Base-by-base conservation (phyloP, 2,329 filamentous ascomycete species). In the Talaromyces sp. region DNA sequence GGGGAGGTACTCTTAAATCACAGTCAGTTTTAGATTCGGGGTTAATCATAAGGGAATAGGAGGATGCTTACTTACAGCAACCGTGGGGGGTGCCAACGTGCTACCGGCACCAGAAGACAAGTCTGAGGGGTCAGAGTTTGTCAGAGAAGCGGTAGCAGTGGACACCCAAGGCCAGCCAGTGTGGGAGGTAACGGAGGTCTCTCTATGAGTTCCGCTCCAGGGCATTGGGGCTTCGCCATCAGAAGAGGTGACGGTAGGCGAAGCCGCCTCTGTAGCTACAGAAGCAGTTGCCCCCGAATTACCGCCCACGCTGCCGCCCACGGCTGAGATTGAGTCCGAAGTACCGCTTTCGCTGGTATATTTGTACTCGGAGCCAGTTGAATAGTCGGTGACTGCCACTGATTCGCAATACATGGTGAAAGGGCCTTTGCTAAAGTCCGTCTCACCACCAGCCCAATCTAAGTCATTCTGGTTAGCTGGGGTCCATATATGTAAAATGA, bases 391-490 rank as follows among this genome's bases (percentile, higher is more conserved):
- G 48, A 96, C 85, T 58, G 83, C 80, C 66, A 97, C 76, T 31
- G 84, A 89, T 74, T 88, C 84, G 70, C 97, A 87, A 58, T 84
- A 79, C 92, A 97, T 97, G 64, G 82, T 86, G 78, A 89, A 99
- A 0, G 94, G 94, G 0, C 90, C 93, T 64, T 87, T 70, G 60
- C 83, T 82, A 78, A 94, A 99, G 77, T 97, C 86, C 54, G 91
- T 96, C 54, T 85, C 83, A 14, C 94, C 94, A 59, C 88, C 85
- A 60, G 94, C 90, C 94, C 94, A 99, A 65, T 86, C 81, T 79
- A 61, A 6, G 29, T 9, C 21, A 32, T 32, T 48, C 27, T 38
- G 2, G 21, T 29, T 35, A 54, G 57, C 19, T 21, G 11, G 6
- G 2, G 21, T 11, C 27, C 51, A 9, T 35, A 35, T 14, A 35